phyloP scores from a whole-genome alignment of 495 filamentous ascomycete genomes.

The Annulohypoxylon bovei region DNA sequence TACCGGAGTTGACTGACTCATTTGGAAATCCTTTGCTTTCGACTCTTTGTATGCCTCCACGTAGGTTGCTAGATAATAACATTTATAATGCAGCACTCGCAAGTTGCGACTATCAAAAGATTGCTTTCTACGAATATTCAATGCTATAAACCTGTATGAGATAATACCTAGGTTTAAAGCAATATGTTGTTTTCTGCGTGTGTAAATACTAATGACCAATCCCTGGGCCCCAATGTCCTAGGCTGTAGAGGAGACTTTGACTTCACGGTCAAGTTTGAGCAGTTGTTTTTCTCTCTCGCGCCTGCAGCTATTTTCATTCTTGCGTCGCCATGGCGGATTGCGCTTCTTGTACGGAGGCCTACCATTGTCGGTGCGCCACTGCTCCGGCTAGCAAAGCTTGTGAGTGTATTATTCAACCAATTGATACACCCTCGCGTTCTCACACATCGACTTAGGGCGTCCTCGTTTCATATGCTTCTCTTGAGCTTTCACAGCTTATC shows the following conservation, averaged over 20 bases:
- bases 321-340: constrained; percentile 48
- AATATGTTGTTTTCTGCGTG: constrained; percentile 30
- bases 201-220: constrained; percentile 27
- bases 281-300: constrained; percentile 56
- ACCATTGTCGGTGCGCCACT: constrained; percentile 48
- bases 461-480: constrained; percentile 43
- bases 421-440: neutral
- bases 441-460: constrained; percentile 18
- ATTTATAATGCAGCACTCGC: neutral
- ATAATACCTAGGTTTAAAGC: neutral
- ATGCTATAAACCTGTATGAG: neutral
- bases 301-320: constrained; percentile 55
- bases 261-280: constrained; percentile 60
- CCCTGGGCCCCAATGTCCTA: constrained; percentile 28
- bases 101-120: neutral
- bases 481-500: constrained; percentile 51
- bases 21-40: neutral
- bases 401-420: constrained; percentile 22
- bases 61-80: neutral
- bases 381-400: constrained; percentile 51
- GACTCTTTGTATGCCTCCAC: neutral
- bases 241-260: constrained; percentile 53
- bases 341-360: constrained; percentile 47
- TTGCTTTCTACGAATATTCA: neutral
- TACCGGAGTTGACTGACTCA: no score